Evolutionary conservation across 495 filamentous ascomycete species (phyloP).

Genomic region (Xylaria venustula): DNA sequence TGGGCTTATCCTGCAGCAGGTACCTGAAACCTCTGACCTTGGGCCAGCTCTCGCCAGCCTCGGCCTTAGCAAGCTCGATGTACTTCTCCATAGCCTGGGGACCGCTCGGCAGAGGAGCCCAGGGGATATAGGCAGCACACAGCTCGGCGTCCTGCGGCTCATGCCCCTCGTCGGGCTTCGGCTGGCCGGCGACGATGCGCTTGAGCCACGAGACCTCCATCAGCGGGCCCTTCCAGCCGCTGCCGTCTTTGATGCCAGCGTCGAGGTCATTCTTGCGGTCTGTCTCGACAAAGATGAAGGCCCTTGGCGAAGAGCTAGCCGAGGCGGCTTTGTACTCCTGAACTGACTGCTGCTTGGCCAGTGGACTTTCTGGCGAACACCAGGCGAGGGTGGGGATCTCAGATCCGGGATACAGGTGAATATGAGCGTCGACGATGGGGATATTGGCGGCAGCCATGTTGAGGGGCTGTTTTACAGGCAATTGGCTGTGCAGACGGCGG

Average conservation of each 20-base stretch:
- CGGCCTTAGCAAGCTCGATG: constrained; percentile 48
- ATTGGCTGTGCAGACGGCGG: neutral
- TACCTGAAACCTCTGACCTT: constrained; percentile 71
- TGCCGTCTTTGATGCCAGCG: constrained; percentile 39
- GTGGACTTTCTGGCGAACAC: constrained; percentile 54
- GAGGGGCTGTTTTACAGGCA: neutral
- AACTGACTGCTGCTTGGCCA: constrained; percentile 62
- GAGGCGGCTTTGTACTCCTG: constrained; percentile 52
- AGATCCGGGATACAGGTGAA: constrained; percentile 74
- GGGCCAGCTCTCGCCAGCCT: constrained; percentile 44
- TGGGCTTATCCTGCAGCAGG: constrained; percentile 72
- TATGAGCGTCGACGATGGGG: constrained; percentile 76
- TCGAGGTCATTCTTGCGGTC: constrained; percentile 66
- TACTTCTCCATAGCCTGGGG: constrained; percentile 49
- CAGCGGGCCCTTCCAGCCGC: constrained; percentile 56
- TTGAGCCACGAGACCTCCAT: constrained; percentile 66
- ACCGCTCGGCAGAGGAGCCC: constrained; percentile 74
- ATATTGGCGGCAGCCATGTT: constrained; percentile 26
- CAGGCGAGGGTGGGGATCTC: constrained; percentile 65
- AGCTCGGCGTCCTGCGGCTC: constrained; percentile 44
- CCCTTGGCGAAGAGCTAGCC: constrained; percentile 38
- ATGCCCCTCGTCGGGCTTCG: constrained; percentile 61
- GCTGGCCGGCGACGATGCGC: constrained; percentile 60
- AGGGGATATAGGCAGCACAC: constrained; percentile 70
- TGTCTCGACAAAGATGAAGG: constrained; percentile 79